These are phyloP conservation scores for Citropsis articulata DNA, from an alignment of 345 rosid species.

Conservation along the genomic window DNA sequence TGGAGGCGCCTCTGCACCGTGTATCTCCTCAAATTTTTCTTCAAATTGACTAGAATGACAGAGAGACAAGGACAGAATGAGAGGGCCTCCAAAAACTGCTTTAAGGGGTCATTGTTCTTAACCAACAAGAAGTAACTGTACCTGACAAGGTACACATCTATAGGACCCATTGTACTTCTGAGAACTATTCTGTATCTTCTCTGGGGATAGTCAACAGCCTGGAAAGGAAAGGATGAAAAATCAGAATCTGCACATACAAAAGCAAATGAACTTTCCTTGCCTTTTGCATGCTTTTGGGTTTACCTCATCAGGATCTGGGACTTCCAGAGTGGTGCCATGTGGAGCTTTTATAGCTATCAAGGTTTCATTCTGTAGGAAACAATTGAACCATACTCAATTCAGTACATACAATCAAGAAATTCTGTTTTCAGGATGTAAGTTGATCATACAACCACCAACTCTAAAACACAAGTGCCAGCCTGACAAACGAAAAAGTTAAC, in stretches of 20 bases:
- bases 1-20: constrained; percentile 52
- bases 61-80: not conserved
- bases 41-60: constrained; percentile 65
- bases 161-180: constrained; percentile 96
- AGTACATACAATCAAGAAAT: not conserved
- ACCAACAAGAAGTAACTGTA: constrained; percentile 29
- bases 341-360: constrained; percentile 96
- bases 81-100: not conserved
- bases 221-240: constrained; percentile 9
- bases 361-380: constrained; percentile 72
- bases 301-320: constrained; percentile 99
- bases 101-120: not conserved
- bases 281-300: constrained; percentile 19
- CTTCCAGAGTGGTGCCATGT: constrained; percentile 98
- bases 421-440: constrained; percentile 2
- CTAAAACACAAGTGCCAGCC: not conserved
- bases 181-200: constrained; percentile 90
- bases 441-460: constrained; percentile 6
- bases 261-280: not conserved
- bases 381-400: constrained; percentile 11
- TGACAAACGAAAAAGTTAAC: constrained; percentile 32
- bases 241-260: constrained; percentile 3
- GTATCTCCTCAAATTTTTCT: constrained; percentile 84
- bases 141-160: constrained; percentile 98
- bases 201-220: constrained; percentile 91